These are phyloP conservation scores for Amanita polypyramis DNA, from an alignment of 768 basidiomycete species.

Conservation along the genomic window DNA sequence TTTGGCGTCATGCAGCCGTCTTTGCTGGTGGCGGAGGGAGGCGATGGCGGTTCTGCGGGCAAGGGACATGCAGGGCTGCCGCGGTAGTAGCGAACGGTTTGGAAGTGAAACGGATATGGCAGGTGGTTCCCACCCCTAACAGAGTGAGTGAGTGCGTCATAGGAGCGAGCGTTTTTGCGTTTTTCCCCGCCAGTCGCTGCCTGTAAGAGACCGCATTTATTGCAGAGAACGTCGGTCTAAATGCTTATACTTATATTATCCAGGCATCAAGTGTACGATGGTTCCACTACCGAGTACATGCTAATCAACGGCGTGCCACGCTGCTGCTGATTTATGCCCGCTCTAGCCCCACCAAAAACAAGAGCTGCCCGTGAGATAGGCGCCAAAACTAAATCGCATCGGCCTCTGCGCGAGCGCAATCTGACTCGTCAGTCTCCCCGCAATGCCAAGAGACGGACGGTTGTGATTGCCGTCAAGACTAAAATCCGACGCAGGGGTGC, in stretches of 20 bases:
- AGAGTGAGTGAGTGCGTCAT: too few species aligned
- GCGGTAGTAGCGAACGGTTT: background rate
- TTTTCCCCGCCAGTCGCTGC: background rate
- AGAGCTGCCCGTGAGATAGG: constrained; percentile 4
- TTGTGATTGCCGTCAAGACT: background rate
- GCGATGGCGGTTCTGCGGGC: background rate
- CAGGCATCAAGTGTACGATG: background rate
- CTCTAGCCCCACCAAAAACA: background rate
- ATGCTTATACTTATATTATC: too few species aligned
- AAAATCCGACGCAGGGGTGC: background rate
- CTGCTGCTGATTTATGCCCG: background rate
- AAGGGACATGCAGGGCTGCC: background rate
- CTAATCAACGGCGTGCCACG: background rate
- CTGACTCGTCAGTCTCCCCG: background rate
- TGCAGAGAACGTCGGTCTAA: background rate
- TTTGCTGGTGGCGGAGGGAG: background rate
- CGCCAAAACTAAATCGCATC: constrained; percentile 2
- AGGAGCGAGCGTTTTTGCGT: background rate
- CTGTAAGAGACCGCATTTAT: background rate
- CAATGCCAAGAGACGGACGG: background rate
- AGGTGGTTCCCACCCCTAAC: constrained; percentile 2
- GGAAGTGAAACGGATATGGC: background rate
- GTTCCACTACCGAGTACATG: constrained; percentile 3
- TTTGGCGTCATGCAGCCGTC: constrained; percentile 12
- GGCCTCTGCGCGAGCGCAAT: background rate